Percentiles rank a stretch among this genome's conserved stretches.
phyloP scores from a whole-genome alignment of 306 rosid genomes.

The Amphicarpaea edgeworthii region DNA sequence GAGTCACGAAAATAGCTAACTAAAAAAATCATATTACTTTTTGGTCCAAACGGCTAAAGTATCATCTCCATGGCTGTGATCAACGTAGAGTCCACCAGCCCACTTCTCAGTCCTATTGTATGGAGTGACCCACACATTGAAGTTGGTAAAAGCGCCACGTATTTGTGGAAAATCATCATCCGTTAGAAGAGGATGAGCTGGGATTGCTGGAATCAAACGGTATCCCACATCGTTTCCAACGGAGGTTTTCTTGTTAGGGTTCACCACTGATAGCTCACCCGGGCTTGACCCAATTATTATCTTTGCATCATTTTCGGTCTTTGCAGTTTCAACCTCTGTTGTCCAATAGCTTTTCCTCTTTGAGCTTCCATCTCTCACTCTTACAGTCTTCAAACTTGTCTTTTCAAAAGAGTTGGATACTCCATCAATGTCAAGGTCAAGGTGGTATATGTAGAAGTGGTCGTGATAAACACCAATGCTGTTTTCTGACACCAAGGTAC shows the following conservation, averaged over 20 bases:
- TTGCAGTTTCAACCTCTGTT: constrained; percentile 25
- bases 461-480: constrained; percentile 67
- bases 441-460: constrained; percentile 62
- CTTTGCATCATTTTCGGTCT: constrained; percentile 56
- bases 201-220: constrained; percentile 55
- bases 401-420: constrained; percentile 63
- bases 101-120: constrained; percentile 69
- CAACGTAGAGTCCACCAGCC: constrained; percentile 54
- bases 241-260: constrained; percentile 60
- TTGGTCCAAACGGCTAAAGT: constrained; percentile 4
- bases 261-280: constrained; percentile 55
- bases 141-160: background rate
- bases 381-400: constrained; percentile 50
- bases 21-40: background rate
- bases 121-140: constrained; percentile 65
- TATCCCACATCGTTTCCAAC: constrained; percentile 63
- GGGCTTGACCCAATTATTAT: constrained; percentile 47
- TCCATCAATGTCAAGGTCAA: constrained; percentile 73
- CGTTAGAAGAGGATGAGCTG: constrained; percentile 47
- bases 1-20: too few relatives aligned
- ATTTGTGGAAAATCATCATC: constrained; percentile 50
- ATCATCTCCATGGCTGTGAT: constrained; percentile 1
- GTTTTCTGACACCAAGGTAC: constrained; percentile 58
- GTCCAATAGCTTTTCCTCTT: constrained; percentile 71
- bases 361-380: constrained; percentile 44